Conservation (phyloP, 768 basidiomycete species). For the Suillus weaverae region DNA sequence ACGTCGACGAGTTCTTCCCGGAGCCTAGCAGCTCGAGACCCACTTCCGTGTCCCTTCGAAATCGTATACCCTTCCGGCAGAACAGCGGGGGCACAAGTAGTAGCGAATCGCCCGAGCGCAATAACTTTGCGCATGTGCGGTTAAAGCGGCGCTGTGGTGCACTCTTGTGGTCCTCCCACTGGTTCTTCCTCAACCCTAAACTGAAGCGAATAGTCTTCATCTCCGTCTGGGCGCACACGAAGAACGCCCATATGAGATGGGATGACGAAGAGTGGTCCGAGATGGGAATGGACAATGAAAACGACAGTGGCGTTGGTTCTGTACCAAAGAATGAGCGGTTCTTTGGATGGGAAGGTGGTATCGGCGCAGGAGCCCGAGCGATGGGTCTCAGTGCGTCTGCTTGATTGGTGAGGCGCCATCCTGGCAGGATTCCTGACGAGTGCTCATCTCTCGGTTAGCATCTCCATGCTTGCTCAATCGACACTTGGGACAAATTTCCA, state of each 20-base stretch:
- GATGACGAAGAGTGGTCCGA: slow-evolving; percentile 43
- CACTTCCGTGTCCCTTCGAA: slow-evolving; percentile 15
- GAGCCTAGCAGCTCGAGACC: slow-evolving; percentile 14
- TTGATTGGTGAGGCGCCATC: slow-evolving; percentile 26
- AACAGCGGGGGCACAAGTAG: slow-evolving; percentile 39
- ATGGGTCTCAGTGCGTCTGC: slow-evolving; percentile 55
- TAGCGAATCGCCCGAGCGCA: slow-evolving; percentile 29
- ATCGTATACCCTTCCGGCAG: slow-evolving; percentile 23
- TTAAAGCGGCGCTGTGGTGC: slow-evolving; percentile 67
- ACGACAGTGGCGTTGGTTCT: slow-evolving; percentile 29
- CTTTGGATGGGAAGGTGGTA: slow-evolving; percentile 75
- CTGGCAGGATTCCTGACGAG: slow-evolving; percentile 7
- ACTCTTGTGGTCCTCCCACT: slow-evolving; percentile 92
- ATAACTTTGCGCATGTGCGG: slow-evolving; percentile 47
- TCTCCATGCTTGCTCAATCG: neutral
- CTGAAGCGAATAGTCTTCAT: slow-evolving; percentile 90
- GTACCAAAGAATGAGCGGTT: slow-evolving; percentile 56
- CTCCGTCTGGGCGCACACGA: slow-evolving; percentile 85
- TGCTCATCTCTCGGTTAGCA: slow-evolving; percentile 12
- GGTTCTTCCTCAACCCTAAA: slow-evolving; percentile 96
- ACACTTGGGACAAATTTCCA: neutral
- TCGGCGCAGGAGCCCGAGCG: slow-evolving; percentile 80
- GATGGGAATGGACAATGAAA: slow-evolving; percentile 37
- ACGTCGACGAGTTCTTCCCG: slow-evolving; percentile 52
- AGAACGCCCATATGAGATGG: slow-evolving; percentile 54